Conservation (phyloP, 345 rosid species). For the Citrus inodora region DNA sequence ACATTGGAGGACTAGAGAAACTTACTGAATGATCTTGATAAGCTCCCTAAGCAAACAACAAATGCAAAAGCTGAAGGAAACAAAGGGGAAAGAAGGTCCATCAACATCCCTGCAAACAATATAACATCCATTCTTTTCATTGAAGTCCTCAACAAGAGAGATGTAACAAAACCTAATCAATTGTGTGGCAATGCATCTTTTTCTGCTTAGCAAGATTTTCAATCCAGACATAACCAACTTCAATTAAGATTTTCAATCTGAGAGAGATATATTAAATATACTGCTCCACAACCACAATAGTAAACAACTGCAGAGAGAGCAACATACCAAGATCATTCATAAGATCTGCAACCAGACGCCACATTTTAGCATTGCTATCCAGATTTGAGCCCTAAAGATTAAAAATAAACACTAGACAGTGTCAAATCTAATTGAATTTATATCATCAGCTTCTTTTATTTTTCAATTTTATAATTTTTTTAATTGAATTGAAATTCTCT, state of each 20-base stretch:
- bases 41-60: conserved; percentile 90
- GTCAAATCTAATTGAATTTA: neutral
- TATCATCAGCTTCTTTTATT: neutral
- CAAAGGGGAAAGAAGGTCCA: conserved; percentile 94
- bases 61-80: conserved; percentile 87
- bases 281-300: neutral
- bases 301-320: neutral
- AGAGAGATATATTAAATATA: neutral
- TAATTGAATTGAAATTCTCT: neutral
- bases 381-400: conserved; percentile 76
- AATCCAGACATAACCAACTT: neutral
- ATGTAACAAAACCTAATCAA: neutral
- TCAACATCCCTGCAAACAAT: conserved; percentile 80
- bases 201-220: neutral
- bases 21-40: conserved; percentile 94
- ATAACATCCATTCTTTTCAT: conserved; percentile 15
- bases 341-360: conserved; percentile 95
- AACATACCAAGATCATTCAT: conserved; percentile 91
- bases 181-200: neutral
- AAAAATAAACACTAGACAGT: neutral
- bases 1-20: conserved; percentile 10
- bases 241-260: neutral
- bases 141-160: neutral
- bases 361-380: conserved; percentile 93
- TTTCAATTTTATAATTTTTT: no score